Evolutionary conservation across 768 basidiomycete species (phyloP), one percentile per base, ranked within the genome.

Genomic region (Pulveroboletus sp.): DNA sequence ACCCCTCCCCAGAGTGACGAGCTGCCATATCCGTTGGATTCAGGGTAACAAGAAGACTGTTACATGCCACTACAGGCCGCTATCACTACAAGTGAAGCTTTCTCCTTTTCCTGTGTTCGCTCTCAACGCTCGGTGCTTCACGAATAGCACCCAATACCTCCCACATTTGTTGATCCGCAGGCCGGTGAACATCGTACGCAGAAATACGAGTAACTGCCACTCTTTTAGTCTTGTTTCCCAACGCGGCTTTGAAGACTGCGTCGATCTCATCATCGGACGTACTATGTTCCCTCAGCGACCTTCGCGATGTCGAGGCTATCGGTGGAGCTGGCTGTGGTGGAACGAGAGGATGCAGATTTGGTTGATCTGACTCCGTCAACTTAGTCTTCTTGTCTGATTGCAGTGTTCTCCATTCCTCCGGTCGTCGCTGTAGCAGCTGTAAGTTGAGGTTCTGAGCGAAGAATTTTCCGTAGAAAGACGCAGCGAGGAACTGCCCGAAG

Each of bases 391-490:
- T 56, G 45, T 62, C 61, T 4, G 83, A 73, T 62, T 93, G 88
- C 56, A 82, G 62, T 40, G 76, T 78, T 57, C 82, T 81, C 95
- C 95, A 99, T 46, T 92, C 86, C 4, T 89, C 83, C 4, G 90
- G 86, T 44, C 82, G 76, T 39, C 90, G 81, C 57, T 83, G 79
- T 6, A 94, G 76, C 21, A 97, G 70, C 58, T 87, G 78, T 7
- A 98, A 67, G 54, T 89, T 85, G 53, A 95, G 72, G 59, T 82
- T 85, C 35, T 85, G 77, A 24, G 81, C 81, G 56, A 98, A 93
- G 73, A 82, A 96, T 64, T 88, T 89, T 24, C 93, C 95, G 59
- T 85, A 95, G 63, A 79, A 86, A 0, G 89, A 91, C 9, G 75
- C 83, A 0, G 83, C 80, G 13, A 98, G 79, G 15, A 74, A 74